A percentile compares a stretch with the other conserved stretches of the same genome.
Evolutionary conservation across 441 rosid species (phyloP).

Genomic region (Adansonia rubrostipa): DNA sequence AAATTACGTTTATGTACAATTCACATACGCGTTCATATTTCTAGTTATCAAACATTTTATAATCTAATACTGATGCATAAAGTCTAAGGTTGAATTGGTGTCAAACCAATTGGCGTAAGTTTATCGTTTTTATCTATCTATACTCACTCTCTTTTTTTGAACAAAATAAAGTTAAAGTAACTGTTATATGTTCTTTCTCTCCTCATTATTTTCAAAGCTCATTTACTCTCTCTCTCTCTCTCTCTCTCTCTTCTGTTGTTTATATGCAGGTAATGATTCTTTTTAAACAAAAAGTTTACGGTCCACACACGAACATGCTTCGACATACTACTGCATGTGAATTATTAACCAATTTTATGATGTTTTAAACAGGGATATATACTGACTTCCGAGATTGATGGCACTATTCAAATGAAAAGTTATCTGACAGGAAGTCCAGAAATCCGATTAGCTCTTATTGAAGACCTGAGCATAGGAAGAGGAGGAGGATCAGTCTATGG

Average conservation of each 20-base stretch:
- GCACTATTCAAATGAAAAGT: conserved; percentile 99
- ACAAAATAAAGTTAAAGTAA: neutral
- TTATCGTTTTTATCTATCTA: neutral
- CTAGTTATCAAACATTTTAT: neutral
- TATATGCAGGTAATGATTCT: neutral
- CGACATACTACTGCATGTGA: neutral
- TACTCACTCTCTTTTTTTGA: neutral
- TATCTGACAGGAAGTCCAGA: conserved; percentile 93
- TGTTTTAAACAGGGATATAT: conserved; percentile 73
- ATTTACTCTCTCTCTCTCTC: neutral
- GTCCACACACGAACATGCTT: neutral
- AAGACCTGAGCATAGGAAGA: conserved; percentile 84
- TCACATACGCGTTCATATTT: neutral
- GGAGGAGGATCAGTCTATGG: conserved; percentile 72
- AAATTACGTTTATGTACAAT: too few relatives aligned
- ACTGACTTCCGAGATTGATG: conserved; percentile 94
- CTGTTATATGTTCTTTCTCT: neutral
- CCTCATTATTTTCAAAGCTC: neutral
- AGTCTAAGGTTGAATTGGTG: neutral
- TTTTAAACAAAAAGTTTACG: neutral
- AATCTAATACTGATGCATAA: neutral
- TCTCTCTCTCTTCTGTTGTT: neutral
- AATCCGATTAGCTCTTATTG: conserved; percentile 92
- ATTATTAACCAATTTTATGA: neutral
- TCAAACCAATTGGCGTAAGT: neutral